A percentile compares a stretch with the other conserved stretches of the same genome.
Evolutionary conservation across 2,329 filamentous ascomycete species (phyloP).

Genomic region (Westerdykella ornata): DNA sequence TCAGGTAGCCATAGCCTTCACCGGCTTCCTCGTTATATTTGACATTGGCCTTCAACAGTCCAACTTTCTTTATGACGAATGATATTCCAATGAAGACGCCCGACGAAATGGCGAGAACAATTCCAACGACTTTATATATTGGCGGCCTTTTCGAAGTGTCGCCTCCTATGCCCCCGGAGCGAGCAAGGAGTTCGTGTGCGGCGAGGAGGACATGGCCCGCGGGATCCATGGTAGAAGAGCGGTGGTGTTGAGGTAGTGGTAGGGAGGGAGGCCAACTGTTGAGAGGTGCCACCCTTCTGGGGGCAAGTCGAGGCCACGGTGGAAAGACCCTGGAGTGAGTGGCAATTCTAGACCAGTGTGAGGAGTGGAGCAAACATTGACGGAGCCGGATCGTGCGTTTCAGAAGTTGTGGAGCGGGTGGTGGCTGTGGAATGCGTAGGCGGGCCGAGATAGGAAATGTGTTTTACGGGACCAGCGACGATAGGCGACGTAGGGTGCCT

Average conservation of each 20-base stretch:
- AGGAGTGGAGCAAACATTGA: conserved; percentile 1
- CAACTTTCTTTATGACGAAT: conserved; percentile 92
- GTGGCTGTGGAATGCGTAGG: neutral
- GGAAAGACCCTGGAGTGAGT: conserved; percentile 12
- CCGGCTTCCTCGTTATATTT: conserved; percentile 96
- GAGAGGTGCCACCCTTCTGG: too few species aligned
- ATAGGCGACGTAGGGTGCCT: too few species aligned
- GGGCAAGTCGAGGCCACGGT: too few species aligned
- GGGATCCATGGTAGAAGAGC: conserved; percentile 39
- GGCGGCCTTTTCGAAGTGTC: conserved; percentile 42
- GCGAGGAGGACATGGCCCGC: conserved; percentile 35
- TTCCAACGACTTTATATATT: conserved; percentile 77
- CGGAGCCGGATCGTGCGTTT: neutral
- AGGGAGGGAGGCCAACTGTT: too few species aligned
- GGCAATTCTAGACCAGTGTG: conserved; percentile 6
- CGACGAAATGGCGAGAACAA: conserved; percentile 76
- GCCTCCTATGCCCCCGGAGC: conserved; percentile 36
- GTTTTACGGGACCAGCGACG: neutral
- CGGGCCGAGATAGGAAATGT: neutral
- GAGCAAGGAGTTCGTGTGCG: conserved; percentile 41
- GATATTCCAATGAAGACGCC: conserved; percentile 90
- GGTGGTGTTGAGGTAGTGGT: neutral
- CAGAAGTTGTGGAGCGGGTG: neutral
- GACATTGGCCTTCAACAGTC: conserved; percentile 82
- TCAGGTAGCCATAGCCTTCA: conserved; percentile 94